These are phyloP conservation scores for Xylaria acuta DNA, from an alignment of 495 filamentous ascomycete genomes.

Conservation along the genomic window DNA sequence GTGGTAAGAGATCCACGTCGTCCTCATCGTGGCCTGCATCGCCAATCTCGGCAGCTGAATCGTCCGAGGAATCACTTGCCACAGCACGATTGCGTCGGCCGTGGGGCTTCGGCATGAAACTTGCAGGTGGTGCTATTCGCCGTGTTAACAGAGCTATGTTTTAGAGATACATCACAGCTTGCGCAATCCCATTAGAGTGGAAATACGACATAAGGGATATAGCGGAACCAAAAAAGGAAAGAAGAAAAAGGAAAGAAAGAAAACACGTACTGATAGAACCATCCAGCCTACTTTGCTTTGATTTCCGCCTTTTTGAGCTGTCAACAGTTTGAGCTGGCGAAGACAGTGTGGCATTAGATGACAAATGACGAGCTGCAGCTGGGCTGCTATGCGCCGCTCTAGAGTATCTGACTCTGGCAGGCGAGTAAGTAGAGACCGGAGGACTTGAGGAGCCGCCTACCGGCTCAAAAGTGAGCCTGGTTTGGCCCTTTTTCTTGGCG, in stretches of 20 bases:
- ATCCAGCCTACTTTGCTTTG: slow-evolving; percentile 23
- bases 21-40: slow-evolving; percentile 29
- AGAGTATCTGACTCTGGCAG: slow-evolving; percentile 32
- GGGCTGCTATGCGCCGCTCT: slow-evolving; percentile 27
- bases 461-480: slow-evolving; percentile 38
- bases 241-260: background rate
- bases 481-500: slow-evolving; percentile 32
- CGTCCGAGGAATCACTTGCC: slow-evolving; percentile 28
- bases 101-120: slow-evolving; percentile 30
- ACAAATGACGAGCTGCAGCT: slow-evolving; percentile 8
- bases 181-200: background rate
- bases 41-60: slow-evolving; percentile 30
- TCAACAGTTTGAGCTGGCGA: slow-evolving; percentile 13
- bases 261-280: slow-evolving; percentile 25
- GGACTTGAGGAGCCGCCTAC: slow-evolving; percentile 20
- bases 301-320: background rate
- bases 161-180: background rate
- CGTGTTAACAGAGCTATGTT: slow-evolving; percentile 4
- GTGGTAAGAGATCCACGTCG: slow-evolving; percentile 20
- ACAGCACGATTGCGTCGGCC: slow-evolving; percentile 3
- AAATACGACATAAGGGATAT: background rate
- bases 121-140: slow-evolving; percentile 22
- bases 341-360: slow-evolving; percentile 8
- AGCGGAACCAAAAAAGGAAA: background rate
- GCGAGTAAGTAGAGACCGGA: slow-evolving; percentile 12